phyloP scores from a whole-genome alignment of 139 green algal genomes.

The Pseudopediastrum boryanum region DNA sequence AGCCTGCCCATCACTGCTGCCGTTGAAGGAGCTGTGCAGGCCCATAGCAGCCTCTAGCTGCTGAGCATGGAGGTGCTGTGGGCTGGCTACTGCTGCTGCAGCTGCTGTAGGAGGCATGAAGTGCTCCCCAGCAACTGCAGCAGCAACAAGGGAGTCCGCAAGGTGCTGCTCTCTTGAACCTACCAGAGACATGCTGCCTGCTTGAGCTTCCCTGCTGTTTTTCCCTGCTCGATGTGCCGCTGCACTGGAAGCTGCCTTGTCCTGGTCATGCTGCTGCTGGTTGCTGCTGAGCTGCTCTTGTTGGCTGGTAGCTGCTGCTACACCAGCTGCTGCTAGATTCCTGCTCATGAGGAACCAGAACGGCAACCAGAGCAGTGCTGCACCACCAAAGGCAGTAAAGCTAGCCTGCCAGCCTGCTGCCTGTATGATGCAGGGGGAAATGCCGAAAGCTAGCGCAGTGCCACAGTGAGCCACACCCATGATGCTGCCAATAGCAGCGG shows the following conservation, averaged over 20 bases:
- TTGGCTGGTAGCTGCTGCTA: background rate
- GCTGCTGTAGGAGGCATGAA: background rate
- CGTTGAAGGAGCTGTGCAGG: constrained; percentile 16
- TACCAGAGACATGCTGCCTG: background rate
- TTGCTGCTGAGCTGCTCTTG: background rate
- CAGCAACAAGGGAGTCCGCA: no score
- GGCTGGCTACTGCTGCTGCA: constrained; percentile 1
- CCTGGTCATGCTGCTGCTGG: background rate
- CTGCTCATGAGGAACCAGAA: constrained; percentile 60
- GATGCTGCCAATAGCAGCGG: constrained; percentile 69
- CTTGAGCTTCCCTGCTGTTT: background rate
- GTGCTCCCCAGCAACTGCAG: background rate
- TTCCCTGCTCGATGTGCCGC: background rate
- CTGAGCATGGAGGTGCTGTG: background rate
- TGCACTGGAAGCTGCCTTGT: background rate
- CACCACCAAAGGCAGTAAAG: constrained; percentile 52
- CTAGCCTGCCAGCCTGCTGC: constrained; percentile 25
- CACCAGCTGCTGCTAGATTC: background rate
- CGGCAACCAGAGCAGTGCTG: constrained; percentile 70
- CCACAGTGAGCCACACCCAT: constrained; percentile 73
- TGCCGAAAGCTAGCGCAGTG: constrained; percentile 70
- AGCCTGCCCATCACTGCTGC: constrained; percentile 9
- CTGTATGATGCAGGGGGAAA: constrained; percentile 68
- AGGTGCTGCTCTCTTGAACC: background rate
- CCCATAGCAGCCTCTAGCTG: constrained; percentile 6